Conservation (phyloP, 768 basidiomycete species). For the Russula abietina region DNA sequence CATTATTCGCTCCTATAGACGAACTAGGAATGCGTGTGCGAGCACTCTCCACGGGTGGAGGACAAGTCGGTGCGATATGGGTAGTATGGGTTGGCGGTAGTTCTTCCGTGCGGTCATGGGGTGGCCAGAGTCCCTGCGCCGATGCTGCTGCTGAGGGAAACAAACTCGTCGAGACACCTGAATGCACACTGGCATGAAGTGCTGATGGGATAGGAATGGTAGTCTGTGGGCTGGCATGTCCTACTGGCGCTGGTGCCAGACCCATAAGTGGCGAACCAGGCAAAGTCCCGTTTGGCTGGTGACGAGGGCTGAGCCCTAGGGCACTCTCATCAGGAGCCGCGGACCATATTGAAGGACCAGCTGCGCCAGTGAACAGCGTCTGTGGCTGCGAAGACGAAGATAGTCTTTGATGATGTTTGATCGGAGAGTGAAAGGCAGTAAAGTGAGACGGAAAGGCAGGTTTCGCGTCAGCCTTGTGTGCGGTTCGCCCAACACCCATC, state of each 20-base stretch:
- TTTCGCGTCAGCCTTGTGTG: constrained; percentile 23
- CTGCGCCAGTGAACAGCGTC: constrained; percentile 43
- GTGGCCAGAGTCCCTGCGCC: constrained; percentile 16
- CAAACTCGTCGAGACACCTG: background rate
- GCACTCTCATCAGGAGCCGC: constrained; percentile 44
- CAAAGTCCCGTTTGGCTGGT: constrained; percentile 1
- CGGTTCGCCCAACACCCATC: constrained; percentile 34
- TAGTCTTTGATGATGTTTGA: constrained; percentile 23
- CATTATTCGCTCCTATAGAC: constrained; percentile 1
- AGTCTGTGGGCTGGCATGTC: constrained; percentile 5
- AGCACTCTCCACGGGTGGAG: constrained; percentile 4
- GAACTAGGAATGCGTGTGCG: constrained; percentile 8
- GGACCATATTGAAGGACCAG: constrained; percentile 61
- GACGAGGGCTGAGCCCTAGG: constrained; percentile 21
- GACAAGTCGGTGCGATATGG: background rate
- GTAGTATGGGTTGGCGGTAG: background rate
- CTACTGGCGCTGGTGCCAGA: constrained; percentile 3
- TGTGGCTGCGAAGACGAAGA: constrained; percentile 37
- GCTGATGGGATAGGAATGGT: background rate
- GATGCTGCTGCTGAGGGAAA: constrained; percentile 4
- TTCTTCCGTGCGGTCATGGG: constrained; percentile 14
- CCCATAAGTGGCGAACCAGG: constrained; percentile 8
- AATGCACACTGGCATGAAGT: background rate
- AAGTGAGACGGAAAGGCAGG: constrained; percentile 17
- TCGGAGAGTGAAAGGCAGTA: constrained; percentile 12